Percentiles rank a stretch among this genome's conserved stretches.
Evolutionary conservation across 1,139 yeast species (phyloP).

Genomic region (Scheffersomyces illinoinensis): DNA sequence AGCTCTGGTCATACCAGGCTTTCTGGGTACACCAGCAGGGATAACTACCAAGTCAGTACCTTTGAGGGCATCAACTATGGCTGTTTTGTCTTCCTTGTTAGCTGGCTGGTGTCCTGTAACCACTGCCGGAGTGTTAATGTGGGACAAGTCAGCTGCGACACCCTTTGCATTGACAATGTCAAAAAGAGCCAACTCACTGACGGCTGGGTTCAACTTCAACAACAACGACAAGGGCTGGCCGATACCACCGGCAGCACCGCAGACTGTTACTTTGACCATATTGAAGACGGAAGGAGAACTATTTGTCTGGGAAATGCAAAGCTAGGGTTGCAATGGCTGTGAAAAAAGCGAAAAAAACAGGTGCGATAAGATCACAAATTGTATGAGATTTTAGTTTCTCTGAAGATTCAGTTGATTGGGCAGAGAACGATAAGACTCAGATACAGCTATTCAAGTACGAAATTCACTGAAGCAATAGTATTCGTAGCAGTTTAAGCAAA

Average conservation of each 20-base stretch:
- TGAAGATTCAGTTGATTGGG: background rate
- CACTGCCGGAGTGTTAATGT: constrained; percentile 60
- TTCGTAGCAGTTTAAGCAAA: background rate
- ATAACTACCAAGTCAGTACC: constrained; percentile 63
- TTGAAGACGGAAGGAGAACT: background rate
- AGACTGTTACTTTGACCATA: constrained; percentile 69
- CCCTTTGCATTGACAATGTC: constrained; percentile 72
- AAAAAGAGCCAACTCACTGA: constrained; percentile 58
- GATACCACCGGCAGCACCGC: constrained; percentile 83
- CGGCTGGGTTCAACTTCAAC: constrained; percentile 56
- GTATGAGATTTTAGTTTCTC: background rate
- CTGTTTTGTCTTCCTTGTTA: constrained; percentile 47
- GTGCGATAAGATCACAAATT: background rate
- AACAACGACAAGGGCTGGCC: constrained; percentile 75
- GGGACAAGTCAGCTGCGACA: constrained; percentile 74
- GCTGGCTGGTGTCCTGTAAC: constrained; percentile 59
- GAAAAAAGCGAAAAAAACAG: background rate
- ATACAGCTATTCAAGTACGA: background rate
- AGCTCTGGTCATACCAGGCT: constrained; percentile 80
- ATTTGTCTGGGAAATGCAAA: background rate
- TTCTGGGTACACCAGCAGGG: constrained; percentile 84
- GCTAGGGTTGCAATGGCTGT: background rate
- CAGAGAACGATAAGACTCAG: background rate
- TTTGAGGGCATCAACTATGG: constrained; percentile 49
- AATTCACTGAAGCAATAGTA: background rate